These are phyloP conservation scores for Pleurotus eryngii DNA, from an alignment of 768 basidiomycete species.

Conservation along the genomic window DNA sequence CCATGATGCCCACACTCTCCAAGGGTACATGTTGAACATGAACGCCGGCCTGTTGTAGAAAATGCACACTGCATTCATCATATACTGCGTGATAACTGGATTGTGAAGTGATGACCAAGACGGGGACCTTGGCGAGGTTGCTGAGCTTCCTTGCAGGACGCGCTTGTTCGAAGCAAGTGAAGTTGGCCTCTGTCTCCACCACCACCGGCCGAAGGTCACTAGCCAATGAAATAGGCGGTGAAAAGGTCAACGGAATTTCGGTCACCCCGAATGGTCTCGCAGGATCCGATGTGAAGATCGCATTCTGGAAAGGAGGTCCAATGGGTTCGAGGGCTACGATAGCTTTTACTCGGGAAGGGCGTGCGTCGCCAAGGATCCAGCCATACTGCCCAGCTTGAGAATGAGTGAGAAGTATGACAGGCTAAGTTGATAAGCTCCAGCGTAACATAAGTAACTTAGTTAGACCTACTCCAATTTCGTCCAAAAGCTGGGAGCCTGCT, in stretches of 20 bases:
- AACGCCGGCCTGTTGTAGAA: conserved; percentile 42
- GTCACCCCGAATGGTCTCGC: conserved; percentile 47
- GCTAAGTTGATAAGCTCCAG: conserved; percentile 23
- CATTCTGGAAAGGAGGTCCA: conserved; percentile 46
- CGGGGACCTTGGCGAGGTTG: conserved; percentile 41
- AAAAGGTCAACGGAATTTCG: conserved; percentile 41
- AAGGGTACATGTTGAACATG: conserved; percentile 37
- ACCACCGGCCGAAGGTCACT: conserved; percentile 29
- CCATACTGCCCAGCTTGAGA: conserved; percentile 48
- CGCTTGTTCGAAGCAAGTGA: conserved; percentile 40
- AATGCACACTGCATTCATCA: conserved; percentile 42
- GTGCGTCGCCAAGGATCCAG: conserved; percentile 46
- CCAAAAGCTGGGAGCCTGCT: conserved; percentile 40
- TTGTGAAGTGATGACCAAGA: conserved; percentile 47
- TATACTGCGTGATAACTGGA: conserved; percentile 49
- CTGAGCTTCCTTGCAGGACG: conserved; percentile 37
- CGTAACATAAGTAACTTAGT: not conserved
- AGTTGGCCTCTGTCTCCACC: conserved; percentile 25
- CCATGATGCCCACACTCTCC: conserved; percentile 41
- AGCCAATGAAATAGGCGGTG: conserved; percentile 37
- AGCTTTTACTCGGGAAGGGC: conserved; percentile 40
- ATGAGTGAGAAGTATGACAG: conserved; percentile 45
- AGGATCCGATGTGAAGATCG: conserved; percentile 30
- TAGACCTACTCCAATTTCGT: conserved; percentile 43
- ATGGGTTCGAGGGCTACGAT: conserved; percentile 48